Conservation (phyloP, 495 filamentous ascomycete species). For the Pseudomonodictys pantanalensis region DNA sequence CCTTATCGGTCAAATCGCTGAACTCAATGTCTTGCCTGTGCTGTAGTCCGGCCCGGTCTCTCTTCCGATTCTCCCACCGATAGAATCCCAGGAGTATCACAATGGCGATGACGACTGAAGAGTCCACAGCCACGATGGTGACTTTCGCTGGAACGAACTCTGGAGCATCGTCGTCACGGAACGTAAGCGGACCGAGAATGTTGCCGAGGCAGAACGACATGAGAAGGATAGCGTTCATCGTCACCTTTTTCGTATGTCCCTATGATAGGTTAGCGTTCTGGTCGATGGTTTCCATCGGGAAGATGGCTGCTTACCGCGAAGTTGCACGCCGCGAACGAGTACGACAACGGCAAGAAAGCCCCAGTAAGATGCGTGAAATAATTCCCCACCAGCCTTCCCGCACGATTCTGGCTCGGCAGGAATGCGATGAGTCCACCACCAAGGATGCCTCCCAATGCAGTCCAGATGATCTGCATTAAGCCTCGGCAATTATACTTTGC, state of each 20-base stretch:
- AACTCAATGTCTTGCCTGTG: constrained; percentile 13
- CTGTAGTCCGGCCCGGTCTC: background rate
- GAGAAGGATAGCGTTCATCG: constrained; percentile 58
- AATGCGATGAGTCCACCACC: constrained; percentile 20
- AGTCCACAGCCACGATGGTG: constrained; percentile 10
- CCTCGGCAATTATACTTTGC: constrained; percentile 12
- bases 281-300: background rate
- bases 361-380: constrained; percentile 50
- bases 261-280: constrained; percentile 49
- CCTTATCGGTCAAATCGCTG: constrained; percentile 15
- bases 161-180: constrained; percentile 54
- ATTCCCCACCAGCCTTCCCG: constrained; percentile 39
- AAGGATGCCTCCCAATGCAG: constrained; percentile 6
- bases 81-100: background rate
- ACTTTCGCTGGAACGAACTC: constrained; percentile 6
- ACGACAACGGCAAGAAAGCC: constrained; percentile 51
- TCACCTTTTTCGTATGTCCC: constrained; percentile 63
- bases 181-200: constrained; percentile 53
- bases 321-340: constrained; percentile 50
- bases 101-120: background rate
- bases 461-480: constrained; percentile 11
- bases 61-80: constrained; percentile 6
- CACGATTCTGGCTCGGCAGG: background rate
- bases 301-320: constrained; percentile 35
- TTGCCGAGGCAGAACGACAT: constrained; percentile 39